These are phyloP conservation scores for Colletotrichum paranaense DNA, from an alignment of 2,329 filamentous ascomycete genomes.

Conservation along the genomic window DNA sequence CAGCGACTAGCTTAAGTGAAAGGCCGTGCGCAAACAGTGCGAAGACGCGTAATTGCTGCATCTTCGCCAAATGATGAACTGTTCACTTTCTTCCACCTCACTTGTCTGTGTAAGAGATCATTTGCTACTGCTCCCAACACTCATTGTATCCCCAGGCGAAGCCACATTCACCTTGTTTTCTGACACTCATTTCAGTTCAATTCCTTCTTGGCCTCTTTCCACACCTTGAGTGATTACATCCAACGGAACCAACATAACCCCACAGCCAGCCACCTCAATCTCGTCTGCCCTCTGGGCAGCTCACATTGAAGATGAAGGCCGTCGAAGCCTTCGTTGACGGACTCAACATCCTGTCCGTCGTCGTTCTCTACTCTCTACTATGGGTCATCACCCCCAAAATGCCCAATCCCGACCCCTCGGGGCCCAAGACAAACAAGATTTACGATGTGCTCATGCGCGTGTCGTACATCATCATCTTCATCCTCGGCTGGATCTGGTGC, in stretches of 20 bases:
- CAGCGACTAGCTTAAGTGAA: neutral
- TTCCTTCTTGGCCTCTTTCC: neutral
- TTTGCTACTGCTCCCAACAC: neutral
- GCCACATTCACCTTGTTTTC: neutral
- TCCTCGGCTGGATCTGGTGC: conserved; percentile 51
- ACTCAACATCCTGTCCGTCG: conserved; percentile 27
- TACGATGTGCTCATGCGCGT: conserved; percentile 31
- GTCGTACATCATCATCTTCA: conserved; percentile 39
- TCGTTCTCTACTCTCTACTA: conserved; percentile 18
- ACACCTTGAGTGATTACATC: neutral
- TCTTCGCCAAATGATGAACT: conserved; percentile 13
- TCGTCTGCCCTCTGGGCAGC: neutral
- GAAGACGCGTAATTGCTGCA: conserved; percentile 2
- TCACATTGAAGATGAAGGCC: conserved; percentile 24
- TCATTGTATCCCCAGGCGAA: neutral
- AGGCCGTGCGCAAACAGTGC: conserved; percentile 24
- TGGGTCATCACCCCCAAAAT: conserved; percentile 28
- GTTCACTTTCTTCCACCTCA: conserved; percentile 24
- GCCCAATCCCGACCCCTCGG: conserved; percentile 11
- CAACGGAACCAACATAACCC: neutral
- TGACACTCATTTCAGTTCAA: neutral
- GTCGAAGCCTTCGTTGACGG: conserved; percentile 30
- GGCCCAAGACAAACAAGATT: conserved; percentile 25
- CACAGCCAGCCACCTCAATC: neutral
- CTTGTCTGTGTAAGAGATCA: neutral